Evolutionary conservation across 257 asterid genomes (phyloP).

Genomic region (Solanum chiquidenum): DNA sequence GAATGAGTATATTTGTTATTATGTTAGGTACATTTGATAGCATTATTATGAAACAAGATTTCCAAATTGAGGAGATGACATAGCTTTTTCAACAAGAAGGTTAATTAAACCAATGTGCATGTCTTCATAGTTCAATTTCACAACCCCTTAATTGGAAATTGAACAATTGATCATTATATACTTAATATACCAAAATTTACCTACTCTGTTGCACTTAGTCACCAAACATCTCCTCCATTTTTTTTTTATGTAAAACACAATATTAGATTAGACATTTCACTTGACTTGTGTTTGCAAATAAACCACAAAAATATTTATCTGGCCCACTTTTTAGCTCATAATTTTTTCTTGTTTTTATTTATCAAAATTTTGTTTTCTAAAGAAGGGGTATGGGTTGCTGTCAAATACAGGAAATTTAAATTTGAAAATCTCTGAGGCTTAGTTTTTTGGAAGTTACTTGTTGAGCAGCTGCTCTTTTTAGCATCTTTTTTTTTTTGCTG

Average conservation of each 20-base stretch:
- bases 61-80: neutral
- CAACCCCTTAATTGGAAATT: neutral
- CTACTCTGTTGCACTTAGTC: neutral
- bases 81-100: neutral
- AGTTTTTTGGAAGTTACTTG: conserved; percentile 1
- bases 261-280: neutral
- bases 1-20: neutral
- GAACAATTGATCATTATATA: neutral
- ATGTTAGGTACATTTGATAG: neutral
- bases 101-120: neutral
- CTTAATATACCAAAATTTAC: neutral
- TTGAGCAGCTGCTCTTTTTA: conserved; percentile 8
- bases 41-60: neutral
- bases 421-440: conserved; percentile 35
- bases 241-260: neutral
- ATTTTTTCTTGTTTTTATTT: neutral
- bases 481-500: conserved; percentile 18
- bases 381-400: neutral
- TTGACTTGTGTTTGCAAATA: neutral
- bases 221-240: neutral
- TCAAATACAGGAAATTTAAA: conserved; percentile 2
- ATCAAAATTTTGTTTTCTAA: neutral
- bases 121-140: neutral
- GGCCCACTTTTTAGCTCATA: neutral
- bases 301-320: neutral